Percentiles rank a stretch among this genome's conserved stretches.
These are phyloP conservation scores for Pseudozyma pruni DNA, from an alignment of 1,284 basidiomycete species.

Conservation along the genomic window DNA sequence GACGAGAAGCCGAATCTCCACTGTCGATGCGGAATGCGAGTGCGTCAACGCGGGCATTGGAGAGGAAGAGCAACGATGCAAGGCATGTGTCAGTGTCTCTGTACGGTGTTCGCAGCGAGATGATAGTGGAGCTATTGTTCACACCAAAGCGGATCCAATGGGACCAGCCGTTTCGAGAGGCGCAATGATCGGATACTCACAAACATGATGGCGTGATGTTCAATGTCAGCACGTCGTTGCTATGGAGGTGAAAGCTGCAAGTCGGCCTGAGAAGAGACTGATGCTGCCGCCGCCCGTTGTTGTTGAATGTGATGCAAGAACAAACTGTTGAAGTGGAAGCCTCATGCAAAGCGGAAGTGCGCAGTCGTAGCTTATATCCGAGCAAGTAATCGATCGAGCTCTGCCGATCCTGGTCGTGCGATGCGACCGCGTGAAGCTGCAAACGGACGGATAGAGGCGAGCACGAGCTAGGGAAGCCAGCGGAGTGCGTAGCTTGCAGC, in stretches of 20 bases:
- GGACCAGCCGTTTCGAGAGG: too few species aligned
- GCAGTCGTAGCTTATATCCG: too few species aligned
- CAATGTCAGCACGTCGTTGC: slow-evolving; percentile 6
- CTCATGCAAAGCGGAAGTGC: too few species aligned
- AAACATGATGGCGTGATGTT: slow-evolving; percentile 27
- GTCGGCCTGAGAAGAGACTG: too few species aligned
- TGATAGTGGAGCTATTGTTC: too few species aligned
- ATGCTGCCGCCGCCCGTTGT: neutral
- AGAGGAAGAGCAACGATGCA: neutral
- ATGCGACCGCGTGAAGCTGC: too few species aligned
- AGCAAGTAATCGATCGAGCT: too few species aligned
- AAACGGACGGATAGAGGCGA: neutral
- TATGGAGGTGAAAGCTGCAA: neutral
- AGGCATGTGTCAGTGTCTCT: slow-evolving; percentile 4
- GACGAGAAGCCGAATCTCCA: slow-evolving; percentile 66
- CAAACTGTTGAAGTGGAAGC: too few species aligned
- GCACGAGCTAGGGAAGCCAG: too few species aligned
- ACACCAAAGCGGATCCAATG: too few species aligned
- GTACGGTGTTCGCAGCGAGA: neutral
- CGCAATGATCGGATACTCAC: slow-evolving; percentile 34
- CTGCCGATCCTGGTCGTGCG: neutral
- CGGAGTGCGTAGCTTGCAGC: too few species aligned
- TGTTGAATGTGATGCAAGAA: too few species aligned
- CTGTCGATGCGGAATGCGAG: slow-evolving; percentile 11
- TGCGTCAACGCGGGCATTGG: neutral